Evolutionary conservation across 164 flowering plant genomes (phyloP).

Genomic region (Sextonia rubra): DNA sequence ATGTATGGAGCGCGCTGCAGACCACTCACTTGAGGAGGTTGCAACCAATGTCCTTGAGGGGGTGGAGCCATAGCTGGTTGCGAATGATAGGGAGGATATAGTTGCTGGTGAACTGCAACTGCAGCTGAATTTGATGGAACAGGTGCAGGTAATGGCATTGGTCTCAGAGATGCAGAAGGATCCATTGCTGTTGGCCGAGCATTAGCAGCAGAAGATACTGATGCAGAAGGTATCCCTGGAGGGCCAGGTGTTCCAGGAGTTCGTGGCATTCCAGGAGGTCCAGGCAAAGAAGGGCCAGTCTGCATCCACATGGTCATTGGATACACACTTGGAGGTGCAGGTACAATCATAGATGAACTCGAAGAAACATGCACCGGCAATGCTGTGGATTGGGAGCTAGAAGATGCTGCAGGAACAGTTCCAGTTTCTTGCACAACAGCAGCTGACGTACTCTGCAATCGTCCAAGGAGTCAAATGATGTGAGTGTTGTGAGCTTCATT

Average conservation of each 20-base stretch:
- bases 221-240: conserved; percentile 41
- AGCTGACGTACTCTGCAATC: conserved; percentile 29
- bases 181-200: conserved; percentile 21
- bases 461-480: conserved; percentile 9
- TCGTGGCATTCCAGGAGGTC: conserved; percentile 31
- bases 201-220: conserved; percentile 25
- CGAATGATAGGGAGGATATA: conserved; percentile 37
- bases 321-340: conserved; percentile 28
- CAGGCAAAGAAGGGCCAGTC: conserved; percentile 32
- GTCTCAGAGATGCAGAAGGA: conserved; percentile 29
- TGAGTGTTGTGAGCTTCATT: too few species aligned
- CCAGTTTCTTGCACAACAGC: conserved; percentile 26
- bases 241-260: conserved; percentile 45
- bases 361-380: conserved; percentile 27
- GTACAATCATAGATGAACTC: conserved; percentile 15
- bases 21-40: conserved; percentile 51
- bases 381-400: conserved; percentile 27
- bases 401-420: conserved; percentile 20
- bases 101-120: conserved; percentile 37
- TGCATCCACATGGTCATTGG: conserved; percentile 25
- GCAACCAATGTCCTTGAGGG: conserved; percentile 71
- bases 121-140: conserved; percentile 23
- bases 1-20: conserved; percentile 55
- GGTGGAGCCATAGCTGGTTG: conserved; percentile 43
- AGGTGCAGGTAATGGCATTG: conserved; percentile 24